Evolutionary conservation across 139 green algal genomes (phyloP), one percentile per base, ranked within the genome.

Genomic region (Marvania coccoides): DNA sequence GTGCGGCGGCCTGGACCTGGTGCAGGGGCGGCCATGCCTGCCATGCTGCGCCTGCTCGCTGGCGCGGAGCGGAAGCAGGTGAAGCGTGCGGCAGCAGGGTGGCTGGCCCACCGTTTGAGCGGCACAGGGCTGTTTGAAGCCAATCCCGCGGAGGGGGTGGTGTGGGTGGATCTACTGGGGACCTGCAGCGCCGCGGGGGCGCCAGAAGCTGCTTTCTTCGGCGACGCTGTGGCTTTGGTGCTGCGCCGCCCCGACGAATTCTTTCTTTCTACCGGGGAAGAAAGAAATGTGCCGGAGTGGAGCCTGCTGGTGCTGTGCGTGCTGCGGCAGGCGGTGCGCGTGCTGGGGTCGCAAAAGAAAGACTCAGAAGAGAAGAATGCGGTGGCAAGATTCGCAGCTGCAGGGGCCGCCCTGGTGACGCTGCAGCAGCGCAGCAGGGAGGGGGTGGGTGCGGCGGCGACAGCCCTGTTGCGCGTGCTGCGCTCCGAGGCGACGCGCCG

Each of bases 161-260:
- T 85, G 39, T 85, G 78, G 78, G 37, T 85, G 54, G 65, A 56
- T n/a, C 35, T 63, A 23, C 45, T 85, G 12, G 67, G 70, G 0
- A 37, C 26, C 36, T 55, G 4, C 30, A 36, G 3, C 26, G 15
- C 57, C 55, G 28, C 45, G 42, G 15, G 14, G 2, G 6, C 5
- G 5, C 37, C 70, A 2, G 37, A 45, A 15, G 9, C n/a, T 23
- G 23, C 6, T 35, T 84, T 85, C 60, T 34, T 85, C n/a, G 33
- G 29, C 1, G 79, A 85, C 23, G 45, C 70, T 2, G 1, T 84
- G 7, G 62, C 69, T 40, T 38, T 47, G 5, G 37, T 72, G 33
- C 67, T 65, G 42, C 48, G 78, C 12, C 65, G 70, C 2, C 74
- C 78, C 0, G 66, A 81, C 51, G 78, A 80, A 48, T 38, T 71